A percentile compares a stretch with the other conserved stretches of the same genome.
Conservation (phyloP, 2,329 filamentous ascomycete species). For the Dothidotthia symphoricarpi region DNA sequence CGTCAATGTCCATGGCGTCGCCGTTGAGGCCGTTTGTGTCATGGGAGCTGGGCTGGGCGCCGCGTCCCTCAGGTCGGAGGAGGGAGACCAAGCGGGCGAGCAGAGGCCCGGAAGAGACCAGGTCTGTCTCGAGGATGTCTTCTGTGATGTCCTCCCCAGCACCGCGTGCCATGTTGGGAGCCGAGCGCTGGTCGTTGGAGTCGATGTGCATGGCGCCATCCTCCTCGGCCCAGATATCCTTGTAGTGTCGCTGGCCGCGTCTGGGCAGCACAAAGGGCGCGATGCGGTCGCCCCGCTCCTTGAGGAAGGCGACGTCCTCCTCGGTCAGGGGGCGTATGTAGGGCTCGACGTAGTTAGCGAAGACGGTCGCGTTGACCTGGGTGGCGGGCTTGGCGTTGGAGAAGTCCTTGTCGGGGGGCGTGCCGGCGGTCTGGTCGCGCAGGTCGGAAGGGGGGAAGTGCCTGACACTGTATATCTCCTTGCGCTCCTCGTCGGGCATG, state of each 20-base stretch:
- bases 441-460: slow-evolving; percentile 79
- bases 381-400: slow-evolving; percentile 90
- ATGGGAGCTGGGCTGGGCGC: slow-evolving; percentile 55
- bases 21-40: slow-evolving; percentile 55
- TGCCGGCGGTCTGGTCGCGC: slow-evolving; percentile 79
- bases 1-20: slow-evolving; percentile 48
- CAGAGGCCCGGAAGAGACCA: slow-evolving; percentile 84
- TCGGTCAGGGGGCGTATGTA: slow-evolving; percentile 88
- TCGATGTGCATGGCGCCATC: slow-evolving; percentile 78
- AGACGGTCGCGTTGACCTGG: slow-evolving; percentile 91
- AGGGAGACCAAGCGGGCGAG: slow-evolving; percentile 76
- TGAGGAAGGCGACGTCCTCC: slow-evolving; percentile 88
- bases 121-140: slow-evolving; percentile 80
- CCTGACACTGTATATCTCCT: slow-evolving; percentile 83
- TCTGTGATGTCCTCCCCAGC: slow-evolving; percentile 85
- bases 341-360: slow-evolving; percentile 87
- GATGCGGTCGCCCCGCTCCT: slow-evolving; percentile 80
- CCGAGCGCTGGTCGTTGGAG: slow-evolving; percentile 64
- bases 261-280: slow-evolving; percentile 83
- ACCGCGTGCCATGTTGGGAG: slow-evolving; percentile 79
- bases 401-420: slow-evolving; percentile 91
- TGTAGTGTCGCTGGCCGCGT: slow-evolving; percentile 80
- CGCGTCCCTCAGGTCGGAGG: slow-evolving; percentile 72
- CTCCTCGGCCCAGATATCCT: slow-evolving; percentile 90
- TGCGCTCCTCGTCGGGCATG: slow-evolving; percentile 83